Evolutionary conservation across 441 rosid species (phyloP), one percentile per base, ranked within the genome.

Genomic region (Aquilaria agallochum): DNA sequence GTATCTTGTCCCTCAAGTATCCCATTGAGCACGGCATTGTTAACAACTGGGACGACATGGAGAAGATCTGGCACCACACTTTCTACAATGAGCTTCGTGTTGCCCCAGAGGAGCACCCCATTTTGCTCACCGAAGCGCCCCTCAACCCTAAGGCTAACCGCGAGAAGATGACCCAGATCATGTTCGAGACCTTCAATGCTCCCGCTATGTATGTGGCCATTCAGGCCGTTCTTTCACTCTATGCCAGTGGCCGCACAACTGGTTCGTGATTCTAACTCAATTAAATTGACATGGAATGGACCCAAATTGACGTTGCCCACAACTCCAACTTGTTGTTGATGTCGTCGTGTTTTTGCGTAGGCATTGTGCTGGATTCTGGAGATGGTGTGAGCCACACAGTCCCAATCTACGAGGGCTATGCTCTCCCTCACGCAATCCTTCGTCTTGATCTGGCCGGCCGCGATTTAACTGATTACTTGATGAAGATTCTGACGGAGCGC

Each of bases 31-130:
- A 74, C 50, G 78, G 78, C 30, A 69, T 74, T 62, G 78, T 74
- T n/a, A 74, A 47, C 67, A 74, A 74, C 50, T 74, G 78, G 78
- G 78, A 74, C 66, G 74, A 74, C 60, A 74, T 74, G 78, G 78
- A 74, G 71, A 74, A 74, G 27, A 20, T 20, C 27, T 20, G 27
- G 27, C 27, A 20, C 27, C 27, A 20, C 27, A 20, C 27, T 20
- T 20, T 20, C 27, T 20, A 20, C 27, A 20, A 20, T 20, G 27
- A 20, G 27, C 27, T 20, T 20, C 27, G 78, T 53, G 78, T 74
- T 11, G 78, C 78, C 40, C 78, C 78, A 6, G 78, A 74, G 66
- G 75, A 71, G 59, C 71, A 60, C 42, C 65, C 61, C 48, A 60
- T 64, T 31, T 60, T 67, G 54, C 60, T 67, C 27, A 67, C 66